Conservation (phyloP, 352 stramenopile species). For the Phytophthora aleatoria region DNA sequence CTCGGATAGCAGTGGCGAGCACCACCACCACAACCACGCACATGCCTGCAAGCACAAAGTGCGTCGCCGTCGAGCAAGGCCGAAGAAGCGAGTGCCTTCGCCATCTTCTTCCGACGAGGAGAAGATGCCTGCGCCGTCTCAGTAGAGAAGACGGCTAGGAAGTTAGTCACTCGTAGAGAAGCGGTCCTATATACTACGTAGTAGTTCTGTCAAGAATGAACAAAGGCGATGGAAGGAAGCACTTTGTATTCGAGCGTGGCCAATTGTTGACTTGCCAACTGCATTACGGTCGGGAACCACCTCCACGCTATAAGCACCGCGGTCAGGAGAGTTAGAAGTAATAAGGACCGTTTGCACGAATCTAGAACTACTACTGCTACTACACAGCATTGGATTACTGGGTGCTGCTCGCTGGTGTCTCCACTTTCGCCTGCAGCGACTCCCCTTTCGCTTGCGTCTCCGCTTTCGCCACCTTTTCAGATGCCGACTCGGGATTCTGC, state of each 20-base stretch:
- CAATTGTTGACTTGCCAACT: slow-evolving; percentile 17
- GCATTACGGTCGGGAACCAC: slow-evolving; percentile 13
- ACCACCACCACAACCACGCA: slow-evolving; percentile 32
- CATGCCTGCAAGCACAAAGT: slow-evolving; percentile 41
- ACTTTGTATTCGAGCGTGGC: slow-evolving; percentile 30
- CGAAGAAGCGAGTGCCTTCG: slow-evolving; percentile 40
- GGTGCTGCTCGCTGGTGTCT: slow-evolving; percentile 8
- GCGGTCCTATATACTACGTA: too few relatives aligned
- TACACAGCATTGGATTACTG: slow-evolving; percentile 20
- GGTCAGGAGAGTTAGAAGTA: slow-evolving; percentile 17
- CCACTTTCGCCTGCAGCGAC: slow-evolving; percentile 12
- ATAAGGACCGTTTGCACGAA: slow-evolving; percentile 13
- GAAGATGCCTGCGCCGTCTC: slow-evolving; percentile 29
- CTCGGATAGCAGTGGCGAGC: slow-evolving; percentile 22
- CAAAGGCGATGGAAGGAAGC: slow-evolving; percentile 7
- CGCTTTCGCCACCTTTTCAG: slow-evolving; percentile 17
- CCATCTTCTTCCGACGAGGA: slow-evolving; percentile 46
- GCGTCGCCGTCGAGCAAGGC: slow-evolving; percentile 22
- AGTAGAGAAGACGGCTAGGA: slow-evolving; percentile 19
- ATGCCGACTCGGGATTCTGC: slow-evolving; percentile 12
- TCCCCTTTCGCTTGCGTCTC: slow-evolving; percentile 13
- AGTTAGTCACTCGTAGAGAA: slow-evolving; percentile 1
- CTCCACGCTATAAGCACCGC: slow-evolving; percentile 15
- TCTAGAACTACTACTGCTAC: slow-evolving; percentile 10
- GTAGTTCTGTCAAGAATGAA: background rate